Conservation (phyloP, 23 red algal species). For the Pyropia yezoensis region DNA sequence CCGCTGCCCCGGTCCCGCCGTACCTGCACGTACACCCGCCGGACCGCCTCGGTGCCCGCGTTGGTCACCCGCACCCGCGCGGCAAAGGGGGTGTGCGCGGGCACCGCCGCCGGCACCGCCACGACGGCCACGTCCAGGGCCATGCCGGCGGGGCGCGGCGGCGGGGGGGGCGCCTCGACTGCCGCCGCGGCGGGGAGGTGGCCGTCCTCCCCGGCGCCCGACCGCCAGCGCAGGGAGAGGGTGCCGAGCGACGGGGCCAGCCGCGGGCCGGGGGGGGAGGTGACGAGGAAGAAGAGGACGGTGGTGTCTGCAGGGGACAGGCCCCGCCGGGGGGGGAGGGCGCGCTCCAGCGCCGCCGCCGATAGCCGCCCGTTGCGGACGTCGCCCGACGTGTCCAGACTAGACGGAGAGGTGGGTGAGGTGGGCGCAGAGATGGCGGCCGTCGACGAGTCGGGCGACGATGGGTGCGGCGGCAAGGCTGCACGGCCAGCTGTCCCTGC, state of each 20-base stretch:
- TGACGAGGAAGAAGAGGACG: too few species aligned
- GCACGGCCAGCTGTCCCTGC: too few species aligned
- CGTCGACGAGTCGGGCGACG: too few species aligned
- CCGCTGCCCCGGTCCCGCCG: constrained; percentile 41
- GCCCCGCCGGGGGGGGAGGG: too few species aligned
- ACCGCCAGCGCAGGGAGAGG: constrained; percentile 46
- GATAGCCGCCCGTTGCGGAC: too few species aligned
- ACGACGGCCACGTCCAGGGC: constrained; percentile 20
- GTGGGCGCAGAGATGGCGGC: too few species aligned
- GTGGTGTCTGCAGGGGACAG: too few species aligned
- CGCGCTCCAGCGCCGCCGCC: too few species aligned
- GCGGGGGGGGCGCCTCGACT: constrained; percentile 8
- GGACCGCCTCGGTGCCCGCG: constrained; percentile 12
- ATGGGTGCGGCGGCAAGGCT: too few species aligned
- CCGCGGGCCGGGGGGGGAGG: too few species aligned
- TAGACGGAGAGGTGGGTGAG: too few species aligned
- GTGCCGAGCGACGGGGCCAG: constrained; percentile 4
- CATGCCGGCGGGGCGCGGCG: neutral
- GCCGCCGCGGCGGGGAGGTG: constrained; percentile 19
- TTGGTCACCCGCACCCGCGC: constrained; percentile 40
- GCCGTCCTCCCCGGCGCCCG: constrained; percentile 41
- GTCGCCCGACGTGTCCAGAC: too few species aligned
- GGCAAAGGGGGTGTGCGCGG: constrained; percentile 44
- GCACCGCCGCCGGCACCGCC: constrained; percentile 42
- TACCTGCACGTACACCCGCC: constrained; percentile 49